Conservation (phyloP, 2,329 filamentous ascomycete genomes). For the Hypoxylon sp. region DNA sequence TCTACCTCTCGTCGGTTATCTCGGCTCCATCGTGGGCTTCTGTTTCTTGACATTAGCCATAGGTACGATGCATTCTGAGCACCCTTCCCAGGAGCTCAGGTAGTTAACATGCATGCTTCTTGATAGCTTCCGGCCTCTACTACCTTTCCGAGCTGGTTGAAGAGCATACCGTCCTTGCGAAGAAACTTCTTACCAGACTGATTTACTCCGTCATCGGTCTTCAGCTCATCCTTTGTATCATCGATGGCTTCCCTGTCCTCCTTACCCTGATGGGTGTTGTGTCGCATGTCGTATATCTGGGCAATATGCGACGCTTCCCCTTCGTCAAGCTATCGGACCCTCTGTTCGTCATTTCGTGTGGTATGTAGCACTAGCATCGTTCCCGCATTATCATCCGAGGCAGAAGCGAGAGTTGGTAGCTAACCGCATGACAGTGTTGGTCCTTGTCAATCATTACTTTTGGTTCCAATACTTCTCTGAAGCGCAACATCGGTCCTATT, state of each 20-base stretch:
- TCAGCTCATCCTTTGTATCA: conserved; percentile 76
- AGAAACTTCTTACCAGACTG: conserved; percentile 82
- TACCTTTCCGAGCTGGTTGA: conserved; percentile 98
- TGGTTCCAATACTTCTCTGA: conserved; percentile 95
- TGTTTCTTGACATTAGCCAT: conserved; percentile 94
- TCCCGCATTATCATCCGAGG: not conserved
- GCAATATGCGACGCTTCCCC: conserved; percentile 79
- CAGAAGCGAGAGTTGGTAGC: not conserved
- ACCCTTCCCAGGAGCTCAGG: not conserved
- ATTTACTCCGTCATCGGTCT: conserved; percentile 83
- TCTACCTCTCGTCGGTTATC: conserved; percentile 87
- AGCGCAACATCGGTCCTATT: conserved; percentile 65
- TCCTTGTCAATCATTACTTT: conserved; percentile 89
- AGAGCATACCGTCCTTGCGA: conserved; percentile 93
- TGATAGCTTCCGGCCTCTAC: conserved; percentile 89
- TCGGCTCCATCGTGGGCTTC: conserved; percentile 88
- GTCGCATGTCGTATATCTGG: conserved; percentile 85
- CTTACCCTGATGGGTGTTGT: conserved; percentile 78
- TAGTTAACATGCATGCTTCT: conserved; percentile 34
- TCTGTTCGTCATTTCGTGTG: conserved; percentile 83
- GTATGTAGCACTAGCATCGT: conserved; percentile 64
- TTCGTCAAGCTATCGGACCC: conserved; percentile 89
- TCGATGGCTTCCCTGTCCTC: conserved; percentile 86
- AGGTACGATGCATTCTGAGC: conserved; percentile 57
- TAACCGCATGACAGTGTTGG: conserved; percentile 67